Evolutionary conservation across 2,329 filamentous ascomycete genomes (phyloP), one percentile per base, ranked within the genome.

Genomic region (Fragosphaeria purpurea): DNA sequence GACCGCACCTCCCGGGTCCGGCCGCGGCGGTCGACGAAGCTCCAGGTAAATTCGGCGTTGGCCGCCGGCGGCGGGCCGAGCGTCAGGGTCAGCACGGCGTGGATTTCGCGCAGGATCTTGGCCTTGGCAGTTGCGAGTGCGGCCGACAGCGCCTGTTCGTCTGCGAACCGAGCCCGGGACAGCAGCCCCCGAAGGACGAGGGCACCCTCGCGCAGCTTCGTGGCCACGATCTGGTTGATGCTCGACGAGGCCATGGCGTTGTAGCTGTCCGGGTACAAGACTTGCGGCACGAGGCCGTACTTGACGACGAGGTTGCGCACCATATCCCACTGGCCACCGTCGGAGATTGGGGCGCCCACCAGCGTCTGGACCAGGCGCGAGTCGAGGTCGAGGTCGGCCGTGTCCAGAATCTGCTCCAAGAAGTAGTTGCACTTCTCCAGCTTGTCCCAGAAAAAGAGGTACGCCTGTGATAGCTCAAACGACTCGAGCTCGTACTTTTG

Each of bases 241-340:
- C 78, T 73, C 1, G 73, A 66, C 32, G 84, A 87, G 59, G 82
- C 82, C 70, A 77, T 77, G 4, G 88, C 86, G 63, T 87, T 91
- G 74, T 78, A 91, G 49, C 77, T 82, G 63, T 95, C 89, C 0
- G 88, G 88, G 62, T 93, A 95, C 3, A 95, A 67, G 0, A 73
- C 69, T 63, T 94, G 86, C 4, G 88, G 88, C 0, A 93, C 83
- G n/a, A 95, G 77, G 33, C 89, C 89, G 61, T 95, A 95, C 69
- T 95, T 95, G 43, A 79, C 69, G 5, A 95, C 86, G 8, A 95
- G 71, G 60, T 94, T 95, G 57, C 81, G 85, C 3, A 89, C 84
- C 88, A 95, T 94, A 65, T 94, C 88, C 87, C 87, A 94, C 65
- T 94, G 88, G 0, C 89, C 88, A 33, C 89, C 88, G 62, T 95